Evolutionary conservation across 129 eudicot species (phyloP), one percentile per base, ranked within the genome.

Genomic region (Helichrysum umbraculigerum): DNA sequence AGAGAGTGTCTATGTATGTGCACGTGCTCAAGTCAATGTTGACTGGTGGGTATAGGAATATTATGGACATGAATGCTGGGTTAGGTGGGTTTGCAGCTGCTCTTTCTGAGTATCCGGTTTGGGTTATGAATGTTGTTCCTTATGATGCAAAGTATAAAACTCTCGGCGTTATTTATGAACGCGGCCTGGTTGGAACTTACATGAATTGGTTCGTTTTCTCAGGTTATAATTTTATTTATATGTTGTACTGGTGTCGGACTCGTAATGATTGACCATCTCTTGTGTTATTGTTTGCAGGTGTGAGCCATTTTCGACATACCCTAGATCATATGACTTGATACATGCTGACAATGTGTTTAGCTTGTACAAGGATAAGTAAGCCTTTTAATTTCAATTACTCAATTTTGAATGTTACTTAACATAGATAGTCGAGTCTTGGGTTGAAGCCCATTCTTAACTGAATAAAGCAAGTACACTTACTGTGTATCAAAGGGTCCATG

Each of bases 261-360:
- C 33, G 12, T 52, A 59, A 14, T 54, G 60, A 20, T 41, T 72
- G 6, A 79, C 11, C 9, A 16, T 20, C 52, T 66, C 8, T 29
- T 47, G 58, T 19, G 25, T 34, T 42, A n/a, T 57, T 78, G 80
- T 1, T 68, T 60, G 47, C 80, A 85, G 86, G 89, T 85, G 89
- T 68, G 89, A 85, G 56, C 82, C 89, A 3, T 85, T 81, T 76
- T 85, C 88, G 21, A 85, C 88, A 0, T 85, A 85, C 61, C 88
- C 88, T 39, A 83, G 88, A 54, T 82, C 86, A 54, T 85, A 82
- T 17, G 86, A 85, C 74, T 70, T 82, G 66, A 70, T 85, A 70
- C 84, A 85, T n/a, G 84, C 89, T 0, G 84, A 82, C 74, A 79
- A 79, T 16, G 68, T 85, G 52, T 85, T 85, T 54, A 75, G 84